These are phyloP conservation scores for Suhomyces taliae DNA, from an alignment of 1,139 yeast species.

Conservation along the genomic window DNA sequence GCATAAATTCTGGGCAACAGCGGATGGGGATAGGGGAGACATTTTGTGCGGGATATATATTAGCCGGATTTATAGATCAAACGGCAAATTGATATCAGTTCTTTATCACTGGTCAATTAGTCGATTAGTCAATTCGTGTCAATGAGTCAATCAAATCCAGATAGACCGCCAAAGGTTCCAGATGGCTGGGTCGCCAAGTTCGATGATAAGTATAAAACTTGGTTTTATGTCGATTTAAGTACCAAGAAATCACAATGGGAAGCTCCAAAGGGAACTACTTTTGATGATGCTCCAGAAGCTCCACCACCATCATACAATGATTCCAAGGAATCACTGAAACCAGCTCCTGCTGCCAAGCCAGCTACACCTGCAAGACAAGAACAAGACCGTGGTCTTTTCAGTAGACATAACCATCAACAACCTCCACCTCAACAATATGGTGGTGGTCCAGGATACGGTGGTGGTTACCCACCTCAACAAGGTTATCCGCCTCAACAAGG, in stretches of 20 bases:
- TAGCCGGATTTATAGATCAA: background rate
- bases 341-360: conserved; percentile 11
- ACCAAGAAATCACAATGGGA: conserved; percentile 93
- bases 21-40: background rate
- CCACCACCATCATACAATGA: conserved; percentile 28
- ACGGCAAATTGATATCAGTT: too few relatives aligned
- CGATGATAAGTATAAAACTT: conserved; percentile 76
- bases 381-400: conserved; percentile 14
- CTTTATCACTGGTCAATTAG: too few relatives aligned
- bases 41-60: background rate
- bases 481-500: conserved; percentile 21
- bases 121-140: background rate
- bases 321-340: conserved; percentile 12
- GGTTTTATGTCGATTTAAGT: conserved; percentile 70
- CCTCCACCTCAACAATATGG: conserved; percentile 11
- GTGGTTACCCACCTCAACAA: conserved; percentile 20
- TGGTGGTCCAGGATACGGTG: too few relatives aligned
- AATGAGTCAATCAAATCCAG: conserved; percentile 25
- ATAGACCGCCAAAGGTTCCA: conserved; percentile 57
- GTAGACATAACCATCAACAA: background rate
- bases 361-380: conserved; percentile 5
- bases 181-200: conserved; percentile 86
- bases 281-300: conserved; percentile 26
- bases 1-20: background rate
- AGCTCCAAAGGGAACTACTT: conserved; percentile 63